Evolutionary conservation across 2,329 filamentous ascomycete genomes (phyloP), one percentile per base, ranked within the genome.

Genomic region (Fusarium sp.): DNA sequence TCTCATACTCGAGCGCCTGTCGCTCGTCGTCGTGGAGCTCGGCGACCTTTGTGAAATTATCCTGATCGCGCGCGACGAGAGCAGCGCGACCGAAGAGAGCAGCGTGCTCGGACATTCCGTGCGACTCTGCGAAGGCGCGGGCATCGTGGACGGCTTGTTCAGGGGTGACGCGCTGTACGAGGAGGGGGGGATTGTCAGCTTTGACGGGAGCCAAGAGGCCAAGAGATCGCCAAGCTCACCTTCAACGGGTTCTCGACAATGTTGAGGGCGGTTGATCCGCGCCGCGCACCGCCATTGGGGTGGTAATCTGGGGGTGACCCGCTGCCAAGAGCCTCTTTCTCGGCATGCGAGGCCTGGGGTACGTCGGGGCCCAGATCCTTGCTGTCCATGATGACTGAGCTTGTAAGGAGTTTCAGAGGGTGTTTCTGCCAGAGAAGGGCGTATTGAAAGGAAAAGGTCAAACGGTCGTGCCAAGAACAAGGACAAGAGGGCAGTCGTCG

Each of bases 41-140:
- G 0, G 71, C 40, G 10, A 76, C 46, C 2, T 49, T 55, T 34
- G 70, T 63, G 40, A 77, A 75, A 1, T 47, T 43, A 1, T 64
- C 54, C 2, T 58, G 62, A 36, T 75, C 70, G 6, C 75, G 74
- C 0, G 77, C 76, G 3, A 78, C 74, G 7, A 78, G 70, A 5
- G 76, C 76, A 12, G 72, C 76, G 13, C 76, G 74, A n/a, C 70
- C 73, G 48, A 78, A 76, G 10, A 77, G 52, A 76, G 73, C 78
- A 1, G 81, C 73, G 53, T 84, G 77, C 35, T 86, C 81, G 1
- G 73, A 69, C 51, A 89, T 74, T 38, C 77, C 78, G 58, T 84
- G 74, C 2, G 78, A 71, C 13, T 74, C 73, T n/a, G 84, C 85
- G 64, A 85, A 87, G 38, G 74, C 70, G 9, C 78, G 75, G 3